Evolutionary conservation across 805 yeast genomes (phyloP).

Genomic region (Metschnikowia noctiluminum): DNA sequence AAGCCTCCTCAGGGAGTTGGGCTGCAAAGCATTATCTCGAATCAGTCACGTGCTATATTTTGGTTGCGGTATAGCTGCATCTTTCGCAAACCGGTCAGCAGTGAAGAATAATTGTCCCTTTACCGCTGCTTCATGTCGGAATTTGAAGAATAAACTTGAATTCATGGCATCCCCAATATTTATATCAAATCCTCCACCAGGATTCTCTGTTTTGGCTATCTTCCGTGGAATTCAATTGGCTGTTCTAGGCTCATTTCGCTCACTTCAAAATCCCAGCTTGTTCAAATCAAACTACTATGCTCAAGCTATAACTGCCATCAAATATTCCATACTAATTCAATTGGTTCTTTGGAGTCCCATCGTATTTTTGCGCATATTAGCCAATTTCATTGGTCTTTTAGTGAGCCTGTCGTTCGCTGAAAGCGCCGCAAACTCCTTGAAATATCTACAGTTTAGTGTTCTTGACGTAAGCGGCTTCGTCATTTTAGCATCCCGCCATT

Average conservation of each 20-base stretch:
- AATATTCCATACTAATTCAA: constrained; percentile 37
- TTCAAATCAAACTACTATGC: constrained; percentile 31
- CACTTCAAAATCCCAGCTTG: constrained; percentile 39
- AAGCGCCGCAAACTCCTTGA: constrained; percentile 15
- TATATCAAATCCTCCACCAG: constrained; percentile 54
- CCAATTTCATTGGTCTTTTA: constrained; percentile 7
- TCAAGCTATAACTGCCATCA: constrained; percentile 33
- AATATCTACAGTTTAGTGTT: constrained; percentile 33
- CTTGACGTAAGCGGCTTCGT: constrained; percentile 40
- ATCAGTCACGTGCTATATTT: background rate
- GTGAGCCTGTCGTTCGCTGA: constrained; percentile 6
- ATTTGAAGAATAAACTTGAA: background rate
- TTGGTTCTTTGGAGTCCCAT: constrained; percentile 24
- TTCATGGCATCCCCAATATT: constrained; percentile 60
- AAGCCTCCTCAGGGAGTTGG: too few relatives aligned
- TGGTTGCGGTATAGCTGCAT: background rate
- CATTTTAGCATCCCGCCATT: constrained; percentile 32
- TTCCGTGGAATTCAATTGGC: constrained; percentile 54
- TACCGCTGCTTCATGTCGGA: too few relatives aligned
- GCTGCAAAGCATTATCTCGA: background rate
- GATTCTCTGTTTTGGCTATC: constrained; percentile 48
- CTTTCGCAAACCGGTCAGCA: background rate
- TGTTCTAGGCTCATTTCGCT: constrained; percentile 45
- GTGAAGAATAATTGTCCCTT: too few relatives aligned
- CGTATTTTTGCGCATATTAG: constrained; percentile 16